Evolutionary conservation across 2,329 filamentous ascomycete species (phyloP), one percentile per base, ranked within the genome.

Genomic region (Penicillium hesseltinei): DNA sequence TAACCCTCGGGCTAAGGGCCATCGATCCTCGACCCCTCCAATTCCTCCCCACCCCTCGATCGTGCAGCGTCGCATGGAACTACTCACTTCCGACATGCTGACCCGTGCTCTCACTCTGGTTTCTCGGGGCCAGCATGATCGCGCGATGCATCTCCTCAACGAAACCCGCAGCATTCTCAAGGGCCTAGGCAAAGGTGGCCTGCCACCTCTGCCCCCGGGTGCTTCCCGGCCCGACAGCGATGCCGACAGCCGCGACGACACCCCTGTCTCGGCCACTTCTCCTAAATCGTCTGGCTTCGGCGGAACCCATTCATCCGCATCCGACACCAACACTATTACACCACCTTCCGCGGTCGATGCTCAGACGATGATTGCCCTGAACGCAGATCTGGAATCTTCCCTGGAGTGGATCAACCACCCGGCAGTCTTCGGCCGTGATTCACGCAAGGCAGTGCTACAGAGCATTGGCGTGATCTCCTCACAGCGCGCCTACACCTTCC

Each of bases 351-450:
- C 91, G n/a, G 93, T 99, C 55, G 94, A 99, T 69, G 77, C 84
- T 6, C 82, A 81, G 36, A 94, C 90, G 0, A 93, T 97, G 68
- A 81, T 86, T 25, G 92, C 94, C 2, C 85, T 99, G 19, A 94
- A 99, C 72, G 85, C 90, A 1, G 94, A 99, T 74, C 84, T 99
- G 35, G 91, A 96, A 72, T 85, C 90, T 35, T 91, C 90, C 50
- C 80, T 99, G 17, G 94, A 99, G 76, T 99, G 94, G 94, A 97
- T 99, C 75, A 92, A 89, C 71, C 94, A 99, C 70, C 94, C 94
- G 1, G 92, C 92, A 2, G 91, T 97, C 2, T 99, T 99, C 72
- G 88, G 90, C 9, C 87, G 94, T 38, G 94, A 99, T 73, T 94
- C 90, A 57, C 88, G 94, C 68, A 99, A 99, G 79, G 91, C 93